Base-by-base conservation (phyloP, 805 yeast genomes). In the Pichia insulana region DNA sequence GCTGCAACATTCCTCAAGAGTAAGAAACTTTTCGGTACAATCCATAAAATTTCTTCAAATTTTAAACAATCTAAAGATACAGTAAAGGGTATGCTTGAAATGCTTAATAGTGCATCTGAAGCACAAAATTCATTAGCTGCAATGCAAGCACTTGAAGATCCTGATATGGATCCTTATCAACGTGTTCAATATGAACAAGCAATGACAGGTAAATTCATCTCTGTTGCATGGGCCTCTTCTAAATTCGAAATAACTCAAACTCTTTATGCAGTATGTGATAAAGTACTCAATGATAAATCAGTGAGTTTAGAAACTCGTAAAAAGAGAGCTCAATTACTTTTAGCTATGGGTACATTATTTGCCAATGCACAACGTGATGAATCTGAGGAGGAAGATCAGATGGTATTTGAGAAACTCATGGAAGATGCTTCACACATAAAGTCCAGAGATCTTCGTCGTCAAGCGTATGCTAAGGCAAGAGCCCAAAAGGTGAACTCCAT, bases 171-270 rank as follows among this genome's bases (percentile, higher is more conserved):
- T 36, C 78, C 74, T 40, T 68, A 67, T 47, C 62, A 50, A 48
- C 57, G 43, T 49, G 86, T 85, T 2, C 82, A 80, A 46, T 72
- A 79, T 68, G 90, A 83, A 55, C 79, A 82, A 57, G 68, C 79
- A 27, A 63, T 84, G 50, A 78, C 83, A 70, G 92, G 90, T 17
- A 84, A 83, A 58, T 84, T 83, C 16, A 63, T 84, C 30, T 81
- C 84, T 8, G 90, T 89, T 2, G 92, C 92, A 8, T 84, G 94
- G 94, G 77, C 78, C 11, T 87, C 90, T 0, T 78, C 89, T 11
- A 80, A 74, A 54, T 83, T 78, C 56, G 94, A 84, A 58, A 83
- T 84, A 41, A 83, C 79, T 57, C 70, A 81, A 12, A 82, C 87
- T 0, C 68, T 82, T 41, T 73, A 85, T 50, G 75, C 70, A 11